A percentile compares a stretch with the other conserved stretches of the same genome.
Evolutionary conservation across 2,329 filamentous ascomycete species (phyloP).

Genomic region (Huntiella abstrusa): DNA sequence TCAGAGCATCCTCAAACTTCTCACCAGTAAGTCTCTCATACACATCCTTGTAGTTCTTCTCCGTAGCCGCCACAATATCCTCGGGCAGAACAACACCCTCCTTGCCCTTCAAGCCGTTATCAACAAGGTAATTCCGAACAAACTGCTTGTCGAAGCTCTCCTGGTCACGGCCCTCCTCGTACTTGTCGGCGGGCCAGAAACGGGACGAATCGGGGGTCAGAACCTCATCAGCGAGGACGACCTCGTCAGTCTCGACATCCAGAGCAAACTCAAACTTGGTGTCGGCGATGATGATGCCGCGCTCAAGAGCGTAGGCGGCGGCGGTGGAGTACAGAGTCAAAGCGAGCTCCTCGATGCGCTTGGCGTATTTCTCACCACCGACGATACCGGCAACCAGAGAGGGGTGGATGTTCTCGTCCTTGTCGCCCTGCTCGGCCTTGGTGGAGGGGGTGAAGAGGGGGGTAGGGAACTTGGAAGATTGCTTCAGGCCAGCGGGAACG

Average conservation of each 20-base stretch:
- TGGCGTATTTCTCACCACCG: conserved; percentile 17
- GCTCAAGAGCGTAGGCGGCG: conserved; percentile 36
- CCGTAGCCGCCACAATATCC: conserved; percentile 50
- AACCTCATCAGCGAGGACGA: conserved; percentile 52
- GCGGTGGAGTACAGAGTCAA: conserved; percentile 24
- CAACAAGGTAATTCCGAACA: conserved; percentile 64
- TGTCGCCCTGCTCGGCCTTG: conserved; percentile 60
- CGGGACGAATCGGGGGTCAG: conserved; percentile 68
- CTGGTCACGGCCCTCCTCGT: conserved; percentile 50
- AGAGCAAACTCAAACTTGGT: conserved; percentile 35
- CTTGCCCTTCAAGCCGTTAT: conserved; percentile 35
- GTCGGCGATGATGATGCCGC: conserved; percentile 23
- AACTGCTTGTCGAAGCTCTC: conserved; percentile 80
- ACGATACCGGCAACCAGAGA: conserved; percentile 37
- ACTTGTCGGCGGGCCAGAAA: conserved; percentile 60
- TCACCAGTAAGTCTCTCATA: conserved; percentile 46
- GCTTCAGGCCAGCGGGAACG: conserved; percentile 44
- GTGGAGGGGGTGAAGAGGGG: conserved; percentile 61
- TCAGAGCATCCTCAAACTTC: conserved; percentile 20
- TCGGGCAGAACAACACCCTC: conserved; percentile 36
- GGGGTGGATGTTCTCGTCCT: conserved; percentile 72
- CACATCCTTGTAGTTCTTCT: conserved; percentile 55
- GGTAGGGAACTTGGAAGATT: conserved; percentile 33
- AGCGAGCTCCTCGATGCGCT: conserved; percentile 17
- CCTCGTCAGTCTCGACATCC: conserved; percentile 16